phyloP scores from a whole-genome alignment of 768 basidiomycete genomes.

The Tulasnella sp. region DNA sequence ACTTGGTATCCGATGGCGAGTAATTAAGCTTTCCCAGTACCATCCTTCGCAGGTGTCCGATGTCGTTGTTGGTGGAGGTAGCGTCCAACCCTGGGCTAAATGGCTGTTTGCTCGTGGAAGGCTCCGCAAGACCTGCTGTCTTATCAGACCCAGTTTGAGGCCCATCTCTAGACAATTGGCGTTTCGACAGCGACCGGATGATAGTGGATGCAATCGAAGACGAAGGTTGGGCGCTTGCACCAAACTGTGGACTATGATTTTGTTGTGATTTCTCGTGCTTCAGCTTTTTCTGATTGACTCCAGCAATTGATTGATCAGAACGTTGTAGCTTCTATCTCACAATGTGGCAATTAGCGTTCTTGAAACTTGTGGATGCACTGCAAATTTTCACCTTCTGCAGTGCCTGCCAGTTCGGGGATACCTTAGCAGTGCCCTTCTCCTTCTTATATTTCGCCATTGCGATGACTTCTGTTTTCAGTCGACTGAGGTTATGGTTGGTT shows the following conservation, averaged over 20 bases:
- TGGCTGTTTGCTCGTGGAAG: background rate
- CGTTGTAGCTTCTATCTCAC: constrained; percentile 6
- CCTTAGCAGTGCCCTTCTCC: background rate
- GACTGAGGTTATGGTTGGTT: background rate
- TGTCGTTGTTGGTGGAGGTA: constrained; percentile 38
- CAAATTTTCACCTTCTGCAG: constrained; percentile 37
- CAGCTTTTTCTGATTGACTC: constrained; percentile 14
- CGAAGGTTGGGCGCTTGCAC: constrained; percentile 18
- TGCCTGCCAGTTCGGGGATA: constrained; percentile 48
- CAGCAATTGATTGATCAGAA: constrained; percentile 12
- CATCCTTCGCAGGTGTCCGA: constrained; percentile 39
- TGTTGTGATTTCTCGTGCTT: constrained; percentile 21
- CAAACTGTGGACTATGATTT: constrained; percentile 24
- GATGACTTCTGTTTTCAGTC: background rate
- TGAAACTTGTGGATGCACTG: background rate
- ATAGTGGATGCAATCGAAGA: constrained; percentile 22
- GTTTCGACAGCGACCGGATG: background rate
- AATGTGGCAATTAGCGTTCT: constrained; percentile 2
- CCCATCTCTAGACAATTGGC: background rate
- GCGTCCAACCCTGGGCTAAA: constrained; percentile 19
- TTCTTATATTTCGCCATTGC: background rate
- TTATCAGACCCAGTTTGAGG: background rate
- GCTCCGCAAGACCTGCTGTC: background rate
- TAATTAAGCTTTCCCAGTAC: constrained; percentile 37
- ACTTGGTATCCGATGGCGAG: constrained; percentile 35